Conservation (phyloP, 176 grass and related monocot species). For the sorghum (Sorghum bicolor) region Sorghum_bicolor_NCBIv3 NC_012871.2:67652001-67652500, state of each 20-base stretch:
- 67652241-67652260: not conserved
- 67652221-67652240: not conserved
- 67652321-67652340: not conserved
- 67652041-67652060: not conserved
- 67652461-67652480: not conserved
- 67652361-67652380: not conserved
- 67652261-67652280: not conserved
- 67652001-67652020: not conserved
- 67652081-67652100: not conserved
- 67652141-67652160: not conserved
- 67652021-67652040: not conserved
- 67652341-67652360: not conserved
- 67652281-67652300: not conserved
- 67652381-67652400: not conserved
- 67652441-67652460: not conserved
- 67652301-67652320: not conserved
- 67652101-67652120: not conserved
- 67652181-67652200: not conserved
- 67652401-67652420: not conserved
- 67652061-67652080: not conserved
- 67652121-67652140: not conserved
- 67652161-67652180: not conserved
- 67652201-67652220: not conserved
- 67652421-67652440: not conserved
- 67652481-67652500: not conserved